Conservation (phyloP, 108 stramenopile genomes). For the Cyclotella atomus region DNA sequence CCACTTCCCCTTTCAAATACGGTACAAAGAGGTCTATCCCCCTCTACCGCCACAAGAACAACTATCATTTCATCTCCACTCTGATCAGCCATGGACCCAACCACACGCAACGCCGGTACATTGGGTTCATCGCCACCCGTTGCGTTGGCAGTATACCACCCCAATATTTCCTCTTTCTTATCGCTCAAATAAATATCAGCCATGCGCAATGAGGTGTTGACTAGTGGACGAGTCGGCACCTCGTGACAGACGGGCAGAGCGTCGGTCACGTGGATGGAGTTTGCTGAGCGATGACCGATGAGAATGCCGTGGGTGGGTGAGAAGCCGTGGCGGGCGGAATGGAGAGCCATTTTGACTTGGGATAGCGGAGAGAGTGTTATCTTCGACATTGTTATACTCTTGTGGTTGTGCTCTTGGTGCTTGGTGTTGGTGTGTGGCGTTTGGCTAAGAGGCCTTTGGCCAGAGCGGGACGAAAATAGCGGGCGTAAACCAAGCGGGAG, state of each 20-base stretch:
- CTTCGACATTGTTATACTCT: background rate
- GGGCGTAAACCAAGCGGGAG: no score
- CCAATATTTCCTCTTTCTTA: constrained; percentile 49
- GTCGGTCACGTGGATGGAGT: constrained; percentile 28
- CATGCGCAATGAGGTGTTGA: constrained; percentile 67
- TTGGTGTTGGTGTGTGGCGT: background rate
- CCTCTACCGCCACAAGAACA: constrained; percentile 11
- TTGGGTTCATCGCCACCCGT: constrained; percentile 12
- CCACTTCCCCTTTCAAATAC: constrained; percentile 20
- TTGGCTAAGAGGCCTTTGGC: no score
- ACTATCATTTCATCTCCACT: constrained; percentile 5
- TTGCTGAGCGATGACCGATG: constrained; percentile 40
- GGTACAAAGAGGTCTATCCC: background rate
- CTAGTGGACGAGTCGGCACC: constrained; percentile 67
- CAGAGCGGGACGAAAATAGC: no score
- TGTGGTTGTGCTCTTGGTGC: no score
- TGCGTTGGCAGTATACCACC: constrained; percentile 73
- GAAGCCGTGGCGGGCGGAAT: constrained; percentile 53
- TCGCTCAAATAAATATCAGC: constrained; percentile 28
- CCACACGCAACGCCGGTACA: constrained; percentile 36
- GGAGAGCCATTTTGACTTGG: constrained; percentile 61
- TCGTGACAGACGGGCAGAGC: constrained; percentile 78
- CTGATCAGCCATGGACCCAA: constrained; percentile 32
- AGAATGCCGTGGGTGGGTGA: constrained; percentile 70
- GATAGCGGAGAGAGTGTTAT: constrained; percentile 22